phyloP scores from a whole-genome alignment of 2,329 filamentous ascomycete genomes.

The Periglandula ipomoeae region DNA sequence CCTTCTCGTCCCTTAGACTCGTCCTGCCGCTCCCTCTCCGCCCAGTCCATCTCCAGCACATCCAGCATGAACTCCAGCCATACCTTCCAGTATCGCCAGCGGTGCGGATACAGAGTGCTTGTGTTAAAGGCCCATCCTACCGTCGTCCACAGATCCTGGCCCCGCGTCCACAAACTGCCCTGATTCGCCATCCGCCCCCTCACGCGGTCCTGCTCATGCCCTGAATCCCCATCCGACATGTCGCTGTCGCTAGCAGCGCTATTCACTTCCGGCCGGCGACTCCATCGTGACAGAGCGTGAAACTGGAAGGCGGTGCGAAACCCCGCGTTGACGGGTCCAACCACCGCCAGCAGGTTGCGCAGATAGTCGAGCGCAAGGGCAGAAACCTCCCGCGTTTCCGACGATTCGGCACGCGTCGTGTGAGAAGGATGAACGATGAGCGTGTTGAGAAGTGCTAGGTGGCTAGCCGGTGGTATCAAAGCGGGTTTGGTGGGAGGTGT shows the following conservation, averaged over 20 bases:
- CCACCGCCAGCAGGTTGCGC: slow-evolving; percentile 51
- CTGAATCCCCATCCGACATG: slow-evolving; percentile 30
- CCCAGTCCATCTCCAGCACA: slow-evolving; percentile 63
- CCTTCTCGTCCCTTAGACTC: slow-evolving; percentile 8
- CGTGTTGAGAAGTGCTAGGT: slow-evolving; percentile 70
- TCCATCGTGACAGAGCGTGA: slow-evolving; percentile 21
- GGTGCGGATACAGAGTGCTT: slow-evolving; percentile 58
- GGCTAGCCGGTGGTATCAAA: slow-evolving; percentile 58
- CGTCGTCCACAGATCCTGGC: slow-evolving; percentile 80
- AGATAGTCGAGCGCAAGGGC: slow-evolving; percentile 62
- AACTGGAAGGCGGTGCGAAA: slow-evolving; percentile 69
- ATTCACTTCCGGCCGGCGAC: slow-evolving; percentile 24
- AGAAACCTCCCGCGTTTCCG: slow-evolving; percentile 53
- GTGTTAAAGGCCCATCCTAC: slow-evolving; percentile 94
- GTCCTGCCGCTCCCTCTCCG: slow-evolving; percentile 45
- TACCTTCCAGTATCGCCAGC: slow-evolving; percentile 74
- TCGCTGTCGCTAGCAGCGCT: slow-evolving; percentile 33
- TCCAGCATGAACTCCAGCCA: slow-evolving; percentile 78
- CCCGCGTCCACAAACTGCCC: slow-evolving; percentile 63
- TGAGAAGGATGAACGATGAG: slow-evolving; percentile 72
- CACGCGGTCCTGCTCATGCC: slow-evolving; percentile 43
- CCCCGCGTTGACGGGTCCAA: slow-evolving; percentile 61
- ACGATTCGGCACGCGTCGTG: slow-evolving; percentile 61
- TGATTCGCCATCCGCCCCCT: slow-evolving; percentile 51
- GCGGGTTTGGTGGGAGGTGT: slow-evolving; percentile 30